These are phyloP conservation scores for Salisapilia sapeloensis DNA, from an alignment of 352 stramenopile species.

Conservation along the genomic window DNA sequence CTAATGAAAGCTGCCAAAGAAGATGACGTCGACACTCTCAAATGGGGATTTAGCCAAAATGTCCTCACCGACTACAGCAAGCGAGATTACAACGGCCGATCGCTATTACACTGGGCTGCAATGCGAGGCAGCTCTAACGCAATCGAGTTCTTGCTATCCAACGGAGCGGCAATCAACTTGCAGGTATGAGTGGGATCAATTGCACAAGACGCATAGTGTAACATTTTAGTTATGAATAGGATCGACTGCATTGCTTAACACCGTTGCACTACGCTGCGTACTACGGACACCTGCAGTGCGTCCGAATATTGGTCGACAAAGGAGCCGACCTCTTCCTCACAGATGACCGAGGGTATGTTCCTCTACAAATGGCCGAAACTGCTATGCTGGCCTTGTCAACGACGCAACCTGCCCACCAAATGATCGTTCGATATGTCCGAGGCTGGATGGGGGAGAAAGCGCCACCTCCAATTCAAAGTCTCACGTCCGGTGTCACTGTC, in stretches of 20 bases:
- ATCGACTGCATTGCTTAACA: slow-evolving; percentile 33
- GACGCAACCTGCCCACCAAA: slow-evolving; percentile 66
- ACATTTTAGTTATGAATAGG: background rate
- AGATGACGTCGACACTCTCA: slow-evolving; percentile 19
- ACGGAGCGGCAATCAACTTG: slow-evolving; percentile 46
- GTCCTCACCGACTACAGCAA: too few relatives aligned
- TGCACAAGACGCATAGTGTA: background rate
- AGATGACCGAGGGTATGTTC: slow-evolving; percentile 49
- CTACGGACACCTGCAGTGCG: slow-evolving; percentile 62
- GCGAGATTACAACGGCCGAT: slow-evolving; percentile 38
- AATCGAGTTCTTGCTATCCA: slow-evolving; percentile 34
- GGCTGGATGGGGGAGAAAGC: slow-evolving; percentile 53
- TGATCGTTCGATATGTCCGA: slow-evolving; percentile 74
- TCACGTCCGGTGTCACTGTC: slow-evolving; percentile 54
- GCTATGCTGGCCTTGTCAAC: slow-evolving; percentile 53
- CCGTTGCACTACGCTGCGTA: slow-evolving; percentile 57
- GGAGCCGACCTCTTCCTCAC: slow-evolving; percentile 25
- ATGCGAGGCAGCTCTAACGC: slow-evolving; percentile 39
- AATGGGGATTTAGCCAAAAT: slow-evolving; percentile 30
- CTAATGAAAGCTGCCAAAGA: slow-evolving; percentile 38
- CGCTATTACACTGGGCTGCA: slow-evolving; percentile 46
- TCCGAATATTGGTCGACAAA: slow-evolving; percentile 29
- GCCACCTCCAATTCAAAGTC: slow-evolving; percentile 61
- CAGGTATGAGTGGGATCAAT: slow-evolving; percentile 3
- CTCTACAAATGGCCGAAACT: slow-evolving; percentile 58